Evolutionary conservation across 495 filamentous ascomycete species (phyloP), one percentile per base, ranked within the genome.

Genomic region (Penicillium argentinense): DNA sequence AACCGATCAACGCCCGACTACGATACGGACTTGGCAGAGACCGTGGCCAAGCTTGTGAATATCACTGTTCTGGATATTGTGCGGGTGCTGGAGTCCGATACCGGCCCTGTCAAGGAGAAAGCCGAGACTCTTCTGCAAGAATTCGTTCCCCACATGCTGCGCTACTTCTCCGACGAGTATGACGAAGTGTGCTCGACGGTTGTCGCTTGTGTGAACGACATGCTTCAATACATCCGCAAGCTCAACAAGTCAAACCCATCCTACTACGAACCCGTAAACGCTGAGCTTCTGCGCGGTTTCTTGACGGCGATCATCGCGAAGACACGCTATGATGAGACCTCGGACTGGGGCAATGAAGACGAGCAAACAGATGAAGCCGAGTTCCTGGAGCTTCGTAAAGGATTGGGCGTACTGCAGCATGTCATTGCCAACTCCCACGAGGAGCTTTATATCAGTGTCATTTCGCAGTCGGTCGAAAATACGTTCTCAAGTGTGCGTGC

Each of bases 321-420:
- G 75, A 96, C 96, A 88, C 84, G 91, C 54, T 97, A 93, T 59
- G 95, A 97, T 56, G 91, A 96, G 59, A 95, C 93, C 9, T 84
- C 88, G 0, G 85, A 80, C 19, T 99, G 93, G 95, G 92, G 91
- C 17, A 84, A 89, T 33, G 93, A 97, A 59, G 91, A 95, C 48
- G 89, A 93, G 44, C 85, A 91, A 64, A 95, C 90, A 1, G 93
- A 99, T 62, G 95, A 97, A 62, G 95, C 93, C n/a, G 93, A 99
- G 61, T 97, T 97, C 59, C 87, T 95, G 54, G 92, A 97, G 41
- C 80, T 97, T 29, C 80, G 95, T 40, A 96, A 95, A 61, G 76
- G 85, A 47, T 73, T 99, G 36, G 88, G 92, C 57, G 81, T 88
- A 18, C 72, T 97, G 18, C 93, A 99, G 66, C 93, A 97, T 68